Evolutionary conservation across 768 basidiomycete genomes (phyloP).

Genomic region (Mycena galopus): DNA sequence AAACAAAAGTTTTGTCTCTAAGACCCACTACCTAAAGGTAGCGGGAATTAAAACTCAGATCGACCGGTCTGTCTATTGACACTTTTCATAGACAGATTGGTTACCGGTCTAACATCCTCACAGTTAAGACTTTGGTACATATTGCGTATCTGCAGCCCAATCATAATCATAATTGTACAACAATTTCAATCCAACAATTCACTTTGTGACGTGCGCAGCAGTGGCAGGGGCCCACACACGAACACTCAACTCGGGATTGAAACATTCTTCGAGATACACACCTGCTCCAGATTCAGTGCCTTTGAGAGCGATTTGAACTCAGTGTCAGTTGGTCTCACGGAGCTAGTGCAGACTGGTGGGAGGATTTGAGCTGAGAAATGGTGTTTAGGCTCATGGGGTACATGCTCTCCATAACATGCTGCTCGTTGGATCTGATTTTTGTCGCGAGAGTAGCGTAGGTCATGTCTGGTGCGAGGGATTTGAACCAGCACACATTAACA

Average conservation of each 20-base stretch:
- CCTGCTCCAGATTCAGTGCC: constrained; percentile 56
- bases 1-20: no score
- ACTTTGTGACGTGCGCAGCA: constrained; percentile 29
- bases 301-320: constrained; percentile 66
- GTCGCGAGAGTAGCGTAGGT: constrained; percentile 64
- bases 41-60: no score
- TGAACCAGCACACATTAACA: neutral
- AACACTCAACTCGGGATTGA: neutral
- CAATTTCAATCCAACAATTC: neutral
- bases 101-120: no score
- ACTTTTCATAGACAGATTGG: no score
- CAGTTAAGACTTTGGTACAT: neutral
- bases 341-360: constrained; percentile 64
- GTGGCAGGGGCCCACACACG: constrained; percentile 5
- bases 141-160: constrained; percentile 10
- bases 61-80: no score
- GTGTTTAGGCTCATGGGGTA: no score
- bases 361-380: no score
- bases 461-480: constrained; percentile 55
- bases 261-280: constrained; percentile 38
- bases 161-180: constrained; percentile 25
- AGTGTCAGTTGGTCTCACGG: constrained; percentile 52
- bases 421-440: constrained; percentile 55
- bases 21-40: no score
- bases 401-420: constrained; percentile 69